phyloP scores from a whole-genome alignment of 2,329 filamentous ascomycete species.

The Venturiaceae sp. region DNA sequence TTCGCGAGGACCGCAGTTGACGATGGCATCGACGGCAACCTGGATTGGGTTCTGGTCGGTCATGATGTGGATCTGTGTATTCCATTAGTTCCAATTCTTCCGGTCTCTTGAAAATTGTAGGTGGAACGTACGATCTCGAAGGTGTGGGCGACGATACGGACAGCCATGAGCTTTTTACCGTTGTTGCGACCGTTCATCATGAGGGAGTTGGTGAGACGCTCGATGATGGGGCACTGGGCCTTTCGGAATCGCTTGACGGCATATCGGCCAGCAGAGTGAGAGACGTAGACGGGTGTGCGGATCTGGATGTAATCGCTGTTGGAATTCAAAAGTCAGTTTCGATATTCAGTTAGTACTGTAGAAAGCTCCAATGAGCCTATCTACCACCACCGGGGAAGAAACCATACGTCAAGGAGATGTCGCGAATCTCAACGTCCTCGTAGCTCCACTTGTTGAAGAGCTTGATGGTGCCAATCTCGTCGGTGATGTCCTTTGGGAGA shows the following conservation, averaged over 20 bases:
- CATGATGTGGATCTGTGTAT: constrained; percentile 91
- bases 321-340: constrained; percentile 22
- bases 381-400: not conserved
- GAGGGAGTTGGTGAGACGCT: constrained; percentile 99
- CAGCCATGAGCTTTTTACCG: constrained; percentile 99
- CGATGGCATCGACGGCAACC: constrained; percentile 97
- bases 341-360: not conserved
- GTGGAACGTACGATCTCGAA: constrained; percentile 85
- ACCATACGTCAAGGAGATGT: constrained; percentile 99
- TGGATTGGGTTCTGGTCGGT: constrained; percentile 99
- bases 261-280: constrained; percentile 97
- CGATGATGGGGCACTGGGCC: constrained; percentile 98
- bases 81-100: constrained; percentile 8
- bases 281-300: constrained; percentile 96
- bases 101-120: not conserved
- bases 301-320: constrained; percentile 99
- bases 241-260: constrained; percentile 99
- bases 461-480: constrained; percentile 87
- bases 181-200: constrained; percentile 99
- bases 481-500: constrained; percentile 86
- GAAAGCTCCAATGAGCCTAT: not conserved
- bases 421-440: constrained; percentile 98
- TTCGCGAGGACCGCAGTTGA: constrained; percentile 99
- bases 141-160: constrained; percentile 96
- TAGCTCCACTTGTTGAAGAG: constrained; percentile 98